Evolutionary conservation across 371 early-diverging fungal species (phyloP), one percentile per base, ranked within the genome.

Genomic region (Phascolomyces articulosus): DNA sequence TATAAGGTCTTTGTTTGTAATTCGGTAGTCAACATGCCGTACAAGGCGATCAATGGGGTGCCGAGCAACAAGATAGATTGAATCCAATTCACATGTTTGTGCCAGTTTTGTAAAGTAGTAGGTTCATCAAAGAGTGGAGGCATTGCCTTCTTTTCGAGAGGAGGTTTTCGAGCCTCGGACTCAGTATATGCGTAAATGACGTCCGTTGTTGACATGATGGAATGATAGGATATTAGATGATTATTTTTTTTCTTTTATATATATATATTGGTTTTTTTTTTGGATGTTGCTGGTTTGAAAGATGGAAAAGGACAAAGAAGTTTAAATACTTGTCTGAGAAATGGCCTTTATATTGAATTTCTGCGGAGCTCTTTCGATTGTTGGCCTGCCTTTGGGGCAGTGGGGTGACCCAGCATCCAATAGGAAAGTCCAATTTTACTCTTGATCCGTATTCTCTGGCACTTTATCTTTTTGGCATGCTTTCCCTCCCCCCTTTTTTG

Each of bases 11-110:
- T 87, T 21, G 61, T 58, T 55, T 69, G 74, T 51, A 95, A 66
- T 63, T 85, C 80, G 27, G 90, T 91, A 23, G 90, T 92, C 26
- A 89, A 69, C 31, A 89, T 47, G 60, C 95, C 96, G 70, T 94
- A 94, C 47, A 95, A 65, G 26, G 90, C 93, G 63, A 95, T 79
- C 41, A 94, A 40, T 16, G 98, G 98, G 10, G 93, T 92, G 28
- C 79, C 67, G 23, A 82, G 69, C 31, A 97, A 83, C 58, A 94
- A 75, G 41, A 84, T 74, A 48, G 87, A 75, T 53, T 95, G 93
- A 27, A 89, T 80, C 95, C 96, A 95, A 80, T 95, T 91, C 69
- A 96, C 78, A 51, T 75, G 76, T 63, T 80, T 78, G 67, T 81
- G 70, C 82, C 84, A 82, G 70, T 85, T 87, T 44, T 71, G 71